Evolutionary conservation across 2,329 filamentous ascomycete species (phyloP), one percentile per base, ranked within the genome.

Genomic region (Canariomyces notabilis): DNA sequence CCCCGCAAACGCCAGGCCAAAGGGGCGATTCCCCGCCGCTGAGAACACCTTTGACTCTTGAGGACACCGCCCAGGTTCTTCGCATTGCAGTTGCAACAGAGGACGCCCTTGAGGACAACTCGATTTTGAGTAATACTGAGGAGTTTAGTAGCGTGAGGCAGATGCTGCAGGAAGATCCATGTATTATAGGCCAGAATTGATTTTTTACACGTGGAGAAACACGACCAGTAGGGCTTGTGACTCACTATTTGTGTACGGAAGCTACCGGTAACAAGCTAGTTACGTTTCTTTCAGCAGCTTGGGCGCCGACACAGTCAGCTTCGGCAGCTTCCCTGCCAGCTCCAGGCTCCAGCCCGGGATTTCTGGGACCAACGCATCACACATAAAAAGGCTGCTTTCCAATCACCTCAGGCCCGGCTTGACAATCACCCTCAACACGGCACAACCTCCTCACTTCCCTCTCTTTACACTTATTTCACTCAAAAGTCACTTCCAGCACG

Each of bases 201-300:
- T n/a, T n/a, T n/a, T n/a, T n/a, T n/a, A n/a, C n/a, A n/a, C n/a
- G n/a, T n/a, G n/a, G n/a, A n/a, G n/a, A n/a, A n/a, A n/a, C n/a
- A n/a, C n/a, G n/a, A n/a, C n/a, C n/a, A n/a, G n/a, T n/a, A n/a
- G n/a, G n/a, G n/a, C 43, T 22, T 15, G 43, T 53, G 51, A 53
- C 48, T 53, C 51, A 53, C 51, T 43, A 44, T 37, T 41, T 46
- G 43, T 42, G 41, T n/a, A n/a, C n/a, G n/a, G n/a, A n/a, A n/a
- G n/a, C n/a, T n/a, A n/a, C n/a, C n/a, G n/a, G n/a, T n/a, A n/a
- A n/a, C n/a, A n/a, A n/a, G n/a, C n/a, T n/a, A n/a, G n/a, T n/a
- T n/a, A n/a, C n/a, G n/a, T n/a, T n/a, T n/a, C n/a, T n/a, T 9
- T 8, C 26, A 29, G 9, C 26, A 12, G 26, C 7, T 9, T 11